Evolutionary conservation across 2,329 filamentous ascomycete genomes (phyloP).

Genomic region (Septoria linicola): DNA sequence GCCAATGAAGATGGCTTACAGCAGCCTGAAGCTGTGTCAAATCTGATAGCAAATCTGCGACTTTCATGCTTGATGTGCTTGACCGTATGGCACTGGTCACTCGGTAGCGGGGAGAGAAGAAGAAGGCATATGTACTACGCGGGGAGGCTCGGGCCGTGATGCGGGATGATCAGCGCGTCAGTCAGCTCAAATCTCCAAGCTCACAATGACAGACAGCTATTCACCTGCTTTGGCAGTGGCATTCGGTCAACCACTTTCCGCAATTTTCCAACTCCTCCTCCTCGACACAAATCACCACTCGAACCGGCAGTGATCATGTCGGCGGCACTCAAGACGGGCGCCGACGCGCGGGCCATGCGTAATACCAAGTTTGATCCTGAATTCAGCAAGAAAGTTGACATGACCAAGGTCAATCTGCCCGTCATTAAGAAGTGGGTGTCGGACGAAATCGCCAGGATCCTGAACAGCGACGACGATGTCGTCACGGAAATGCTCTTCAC

Average conservation of each 20-base stretch:
- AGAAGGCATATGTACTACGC: no score
- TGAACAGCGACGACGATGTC: conserved; percentile 93
- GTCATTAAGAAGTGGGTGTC: conserved; percentile 99
- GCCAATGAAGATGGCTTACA: background rate
- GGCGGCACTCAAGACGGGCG: conserved; percentile 54
- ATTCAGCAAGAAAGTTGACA: conserved; percentile 94
- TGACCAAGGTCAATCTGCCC: conserved; percentile 93
- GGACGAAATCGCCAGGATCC: conserved; percentile 77
- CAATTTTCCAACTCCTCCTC: no score
- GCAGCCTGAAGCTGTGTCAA: background rate
- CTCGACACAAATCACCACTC: no score
- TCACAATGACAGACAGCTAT: no score
- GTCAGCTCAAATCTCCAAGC: no score
- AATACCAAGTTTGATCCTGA: conserved; percentile 91
- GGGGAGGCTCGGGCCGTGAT: no score
- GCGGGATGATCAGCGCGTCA: no score
- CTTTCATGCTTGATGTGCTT: no score
- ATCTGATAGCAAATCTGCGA: background rate
- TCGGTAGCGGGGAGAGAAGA: no score
- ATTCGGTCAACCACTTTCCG: no score
- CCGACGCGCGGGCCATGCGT: conserved; percentile 85
- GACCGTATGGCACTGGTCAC: no score
- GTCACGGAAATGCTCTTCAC: conserved; percentile 81
- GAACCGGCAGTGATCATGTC: background rate
- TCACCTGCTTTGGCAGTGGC: no score